Conservation (phyloP, 148 eudicot genomes). For the Diospyros kaki region DNA sequence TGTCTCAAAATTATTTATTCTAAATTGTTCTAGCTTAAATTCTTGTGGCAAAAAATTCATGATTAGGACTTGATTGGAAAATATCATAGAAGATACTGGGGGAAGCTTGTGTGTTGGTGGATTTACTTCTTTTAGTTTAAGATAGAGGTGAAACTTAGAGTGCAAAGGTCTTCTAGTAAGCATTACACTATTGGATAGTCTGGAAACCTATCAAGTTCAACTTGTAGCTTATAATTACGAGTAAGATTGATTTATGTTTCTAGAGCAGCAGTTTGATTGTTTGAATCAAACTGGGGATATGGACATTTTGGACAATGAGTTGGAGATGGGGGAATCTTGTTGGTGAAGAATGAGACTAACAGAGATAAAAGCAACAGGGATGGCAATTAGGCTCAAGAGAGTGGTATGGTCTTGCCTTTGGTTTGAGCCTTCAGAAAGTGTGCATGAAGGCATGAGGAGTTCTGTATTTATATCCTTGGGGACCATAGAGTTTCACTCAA, state of each 20-base stretch:
- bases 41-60: neutral
- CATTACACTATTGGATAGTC: neutral
- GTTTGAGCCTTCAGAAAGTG: too few relatives aligned
- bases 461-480: too few relatives aligned
- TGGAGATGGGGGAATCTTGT: too few relatives aligned
- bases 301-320: too few relatives aligned
- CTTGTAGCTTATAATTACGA: neutral
- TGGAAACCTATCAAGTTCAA: neutral
- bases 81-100: neutral
- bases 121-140: neutral
- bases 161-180: neutral
- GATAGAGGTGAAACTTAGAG: neutral
- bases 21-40: neutral
- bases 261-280: too few relatives aligned
- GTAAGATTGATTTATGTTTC: neutral
- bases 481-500: too few relatives aligned
- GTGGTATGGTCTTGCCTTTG: too few relatives aligned
- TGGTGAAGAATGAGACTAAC: too few relatives aligned
- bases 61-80: neutral
- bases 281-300: too few relatives aligned
- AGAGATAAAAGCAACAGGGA: too few relatives aligned
- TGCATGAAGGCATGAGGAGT: too few relatives aligned
- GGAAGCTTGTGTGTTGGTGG: neutral
- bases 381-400: too few relatives aligned
- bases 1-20: neutral